Percentiles rank a stretch among this genome's conserved stretches.
Conservation (phyloP, 345 rosid species). For the Raphanus raphanistrum region DNA sequence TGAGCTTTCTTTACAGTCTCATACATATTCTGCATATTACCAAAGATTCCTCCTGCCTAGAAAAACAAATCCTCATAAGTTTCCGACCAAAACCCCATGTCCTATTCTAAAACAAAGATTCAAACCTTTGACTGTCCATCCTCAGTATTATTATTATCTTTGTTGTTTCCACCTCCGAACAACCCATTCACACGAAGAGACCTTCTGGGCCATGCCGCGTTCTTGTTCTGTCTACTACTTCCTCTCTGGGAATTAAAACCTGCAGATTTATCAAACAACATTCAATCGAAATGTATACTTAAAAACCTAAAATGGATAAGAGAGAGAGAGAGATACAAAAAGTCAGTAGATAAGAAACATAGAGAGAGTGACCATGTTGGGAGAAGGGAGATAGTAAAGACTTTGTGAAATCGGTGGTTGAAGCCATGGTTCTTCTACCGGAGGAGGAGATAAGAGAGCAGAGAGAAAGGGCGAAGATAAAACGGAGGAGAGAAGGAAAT, state of each 20-base stretch:
- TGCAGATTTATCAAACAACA: background rate
- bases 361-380: slow-evolving; percentile 38
- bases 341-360: background rate
- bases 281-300: background rate
- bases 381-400: slow-evolving; percentile 40
- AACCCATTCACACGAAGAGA: slow-evolving; percentile 59
- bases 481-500: background rate
- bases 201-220: slow-evolving; percentile 27
- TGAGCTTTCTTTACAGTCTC: slow-evolving; percentile 97
- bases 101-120: background rate
- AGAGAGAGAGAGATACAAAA: background rate
- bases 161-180: slow-evolving; percentile 90
- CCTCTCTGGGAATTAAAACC: slow-evolving; percentile 41
- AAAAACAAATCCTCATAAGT: slow-evolving; percentile 27
- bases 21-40: slow-evolving; percentile 86
- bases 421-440: slow-evolving; percentile 45
- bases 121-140: slow-evolving; percentile 80
- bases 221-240: slow-evolving; percentile 41
- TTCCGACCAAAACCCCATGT: background rate
- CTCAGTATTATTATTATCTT: slow-evolving; percentile 46
- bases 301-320: background rate
- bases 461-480: slow-evolving; percentile 6
- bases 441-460: slow-evolving; percentile 12
- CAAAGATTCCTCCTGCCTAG: slow-evolving; percentile 92
- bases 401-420: slow-evolving; percentile 47